phyloP scores from a whole-genome alignment of 1,284 basidiomycete genomes.

The Pisolithus thermaeus region DNA sequence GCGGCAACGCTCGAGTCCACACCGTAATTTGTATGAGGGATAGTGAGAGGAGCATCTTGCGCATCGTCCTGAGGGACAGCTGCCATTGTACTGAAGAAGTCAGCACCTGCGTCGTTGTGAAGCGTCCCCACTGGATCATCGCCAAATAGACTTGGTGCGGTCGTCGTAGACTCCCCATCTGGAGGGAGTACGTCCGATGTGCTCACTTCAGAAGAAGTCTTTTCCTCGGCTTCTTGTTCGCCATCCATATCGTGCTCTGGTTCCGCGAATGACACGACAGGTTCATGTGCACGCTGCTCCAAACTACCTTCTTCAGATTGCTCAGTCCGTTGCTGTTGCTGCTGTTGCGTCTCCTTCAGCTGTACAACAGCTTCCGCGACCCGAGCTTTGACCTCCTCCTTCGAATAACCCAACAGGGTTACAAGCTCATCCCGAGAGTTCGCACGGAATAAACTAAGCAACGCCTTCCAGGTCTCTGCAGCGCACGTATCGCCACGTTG shows the following conservation, averaged over 20 bases:
- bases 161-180: slow-evolving; percentile 75
- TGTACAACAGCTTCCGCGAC: slow-evolving; percentile 80
- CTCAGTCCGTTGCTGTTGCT: slow-evolving; percentile 17
- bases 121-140: slow-evolving; percentile 66
- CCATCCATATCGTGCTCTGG: slow-evolving; percentile 47
- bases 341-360: slow-evolving; percentile 44
- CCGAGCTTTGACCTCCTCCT: slow-evolving; percentile 75
- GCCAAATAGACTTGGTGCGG: slow-evolving; percentile 84
- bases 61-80: slow-evolving; percentile 38
- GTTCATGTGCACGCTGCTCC: slow-evolving; percentile 46
- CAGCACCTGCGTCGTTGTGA: slow-evolving; percentile 62
- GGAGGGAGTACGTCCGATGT: slow-evolving; percentile 63
- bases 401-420: slow-evolving; percentile 89
- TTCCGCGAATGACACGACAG: slow-evolving; percentile 76
- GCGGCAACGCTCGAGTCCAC: slow-evolving; percentile 87
- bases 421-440: slow-evolving; percentile 90
- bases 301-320: slow-evolving; percentile 37
- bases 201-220: slow-evolving; percentile 72
- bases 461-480: slow-evolving; percentile 79
- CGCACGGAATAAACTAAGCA: slow-evolving; percentile 87
- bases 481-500: slow-evolving; percentile 33
- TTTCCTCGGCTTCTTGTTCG: slow-evolving; percentile 43
- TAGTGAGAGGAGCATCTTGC: slow-evolving; percentile 54
- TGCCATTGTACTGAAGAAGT: slow-evolving; percentile 88
- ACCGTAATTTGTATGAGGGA: slow-evolving; percentile 76